Base-by-base conservation (phyloP, 345 rosid genomes). In the Firmiana major region DNA sequence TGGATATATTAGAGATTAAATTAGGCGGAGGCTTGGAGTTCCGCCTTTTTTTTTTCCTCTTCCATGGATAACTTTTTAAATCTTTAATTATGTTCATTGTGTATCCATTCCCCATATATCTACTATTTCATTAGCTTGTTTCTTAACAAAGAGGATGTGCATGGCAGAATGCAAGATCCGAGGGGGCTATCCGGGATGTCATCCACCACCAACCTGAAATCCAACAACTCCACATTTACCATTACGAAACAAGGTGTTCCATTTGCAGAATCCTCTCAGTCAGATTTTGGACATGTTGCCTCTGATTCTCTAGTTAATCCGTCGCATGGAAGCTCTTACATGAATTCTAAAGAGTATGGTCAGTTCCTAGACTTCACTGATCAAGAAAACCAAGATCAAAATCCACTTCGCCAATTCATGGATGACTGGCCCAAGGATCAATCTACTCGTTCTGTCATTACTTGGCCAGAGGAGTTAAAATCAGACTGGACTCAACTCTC, bases 401-500 rank as follows among this genome's bases (percentile, higher is more conserved):
- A 78, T 40, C 74, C 80, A 1, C 49, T 78, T 79, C 83, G 54
- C 71, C 87, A 81, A 68, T 81, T 82, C 82, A 78, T 79, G 9
- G 87, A 85, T 79, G 89, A 86, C 71, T 87, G 75, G 81, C 87
- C 91, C 40, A 79, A 87, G 74, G 54, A 86, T 46, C 81, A 79
- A 40, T 72, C 83, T 7, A 81, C 71, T 80, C 75, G 74, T 16
- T 79, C 88, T 12, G 64, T 64, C 10, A 77, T 71, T 57, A 58
- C 85, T 9, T 89, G 93, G 93, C 84, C 86, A 1, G 85, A 85
- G 45, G 91, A 90, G 75, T 53, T 85, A 21, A 87, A 87, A 57
- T 80, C 97, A 2, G 91, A 89, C 74, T 86, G 90, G 90, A 90
- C 93, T 16, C 91, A 85, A 74, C 91, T 92, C 12, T 89, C 93